Evolutionary conservation across 2,329 filamentous ascomycete genomes (phyloP).

Genomic region (Colletotrichum spinosum): DNA sequence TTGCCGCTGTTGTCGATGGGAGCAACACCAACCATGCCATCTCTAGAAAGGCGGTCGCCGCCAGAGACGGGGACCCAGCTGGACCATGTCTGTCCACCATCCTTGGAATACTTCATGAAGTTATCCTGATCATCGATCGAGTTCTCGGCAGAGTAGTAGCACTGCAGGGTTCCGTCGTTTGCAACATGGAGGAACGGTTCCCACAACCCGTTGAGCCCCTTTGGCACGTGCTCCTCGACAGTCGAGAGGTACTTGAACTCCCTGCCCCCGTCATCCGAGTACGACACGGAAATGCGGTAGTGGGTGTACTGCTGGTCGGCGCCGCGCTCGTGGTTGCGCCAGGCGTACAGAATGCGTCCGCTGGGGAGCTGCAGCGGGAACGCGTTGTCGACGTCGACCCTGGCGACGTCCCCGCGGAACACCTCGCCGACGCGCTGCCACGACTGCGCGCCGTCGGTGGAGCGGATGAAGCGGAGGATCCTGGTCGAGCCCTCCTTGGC

Average conservation of each 20-base stretch:
- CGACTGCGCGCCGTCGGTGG: slow-evolving; percentile 43
- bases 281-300: slow-evolving; percentile 56
- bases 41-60: slow-evolving; percentile 46
- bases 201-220: slow-evolving; percentile 52
- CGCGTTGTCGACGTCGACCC: slow-evolving; percentile 48
- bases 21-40: slow-evolving; percentile 59
- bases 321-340: slow-evolving; percentile 48
- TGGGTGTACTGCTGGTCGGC: slow-evolving; percentile 42
- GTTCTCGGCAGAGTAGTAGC: slow-evolving; percentile 58
- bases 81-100: slow-evolving; percentile 54
- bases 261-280: slow-evolving; percentile 53
- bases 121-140: slow-evolving; percentile 53
- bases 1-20: slow-evolving; percentile 42
- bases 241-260: slow-evolving; percentile 50
- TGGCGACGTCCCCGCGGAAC: slow-evolving; percentile 28
- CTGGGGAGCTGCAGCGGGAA: slow-evolving; percentile 49
- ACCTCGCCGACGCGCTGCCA: slow-evolving; percentile 45
- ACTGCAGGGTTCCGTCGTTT: slow-evolving; percentile 52
- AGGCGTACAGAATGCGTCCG: slow-evolving; percentile 51
- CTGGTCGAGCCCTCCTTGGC: slow-evolving; percentile 40
- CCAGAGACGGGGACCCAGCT: slow-evolving; percentile 49
- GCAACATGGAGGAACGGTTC: slow-evolving; percentile 57
- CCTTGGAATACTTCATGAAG: slow-evolving; percentile 51
- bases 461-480: slow-evolving; percentile 42
- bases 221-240: slow-evolving; percentile 41